Conservation (phyloP, 208 protist genomes). For the Balamuthia mandrillaris region DNA sequence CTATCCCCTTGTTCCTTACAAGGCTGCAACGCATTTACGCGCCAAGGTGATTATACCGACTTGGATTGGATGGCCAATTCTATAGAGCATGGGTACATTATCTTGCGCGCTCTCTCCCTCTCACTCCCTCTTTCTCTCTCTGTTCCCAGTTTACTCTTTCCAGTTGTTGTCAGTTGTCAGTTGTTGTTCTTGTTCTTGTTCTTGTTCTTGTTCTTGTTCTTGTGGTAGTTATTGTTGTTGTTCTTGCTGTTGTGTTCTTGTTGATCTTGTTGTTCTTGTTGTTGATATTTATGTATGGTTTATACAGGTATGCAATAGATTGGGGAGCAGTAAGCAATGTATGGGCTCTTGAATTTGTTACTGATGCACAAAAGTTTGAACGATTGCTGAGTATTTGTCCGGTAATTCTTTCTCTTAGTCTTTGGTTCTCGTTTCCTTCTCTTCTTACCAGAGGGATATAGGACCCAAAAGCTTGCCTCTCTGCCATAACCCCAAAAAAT, state of each 20-base stretch:
- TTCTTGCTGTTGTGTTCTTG: too few species aligned
- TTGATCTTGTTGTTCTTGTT: too few species aligned
- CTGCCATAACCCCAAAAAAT: background rate
- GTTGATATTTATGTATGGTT: too few species aligned
- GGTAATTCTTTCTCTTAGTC: background rate
- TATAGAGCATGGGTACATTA: background rate
- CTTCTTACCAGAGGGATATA: too few species aligned
- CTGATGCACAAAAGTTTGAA: background rate
- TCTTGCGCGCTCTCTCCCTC: background rate
- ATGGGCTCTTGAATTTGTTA: background rate
- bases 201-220: too few species aligned
- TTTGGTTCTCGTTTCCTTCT: too few species aligned
- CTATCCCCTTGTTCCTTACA: background rate
- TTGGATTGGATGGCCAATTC: conserved; percentile 10
- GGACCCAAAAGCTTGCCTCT: background rate
- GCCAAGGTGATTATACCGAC: conserved; percentile 9
- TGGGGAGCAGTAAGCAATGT: background rate
- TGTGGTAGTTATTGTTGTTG: too few species aligned
- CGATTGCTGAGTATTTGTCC: background rate
- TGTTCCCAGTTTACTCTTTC: background rate
- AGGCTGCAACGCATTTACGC: background rate
- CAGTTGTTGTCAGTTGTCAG: too few species aligned
- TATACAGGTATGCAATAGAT: background rate
- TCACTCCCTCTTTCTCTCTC: background rate
- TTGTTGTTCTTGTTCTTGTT: too few species aligned